phyloP scores from a whole-genome alignment of 192 early-diverging fungal species.

The Haplosporangium gracile region DNA sequence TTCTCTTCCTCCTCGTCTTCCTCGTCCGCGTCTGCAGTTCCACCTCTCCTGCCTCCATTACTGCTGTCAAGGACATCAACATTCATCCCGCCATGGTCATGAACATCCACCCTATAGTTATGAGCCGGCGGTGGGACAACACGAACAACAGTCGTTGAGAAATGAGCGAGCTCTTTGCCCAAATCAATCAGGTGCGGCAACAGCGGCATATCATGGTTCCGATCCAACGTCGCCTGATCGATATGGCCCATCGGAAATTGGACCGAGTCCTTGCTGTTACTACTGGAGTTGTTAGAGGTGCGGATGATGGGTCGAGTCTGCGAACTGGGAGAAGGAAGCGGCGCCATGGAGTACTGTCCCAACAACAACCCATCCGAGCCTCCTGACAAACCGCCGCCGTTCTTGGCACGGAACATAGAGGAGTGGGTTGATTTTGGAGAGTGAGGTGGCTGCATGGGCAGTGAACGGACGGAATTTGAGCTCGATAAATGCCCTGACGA shows the following conservation, averaged over 20 bases:
- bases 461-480: constrained; percentile 35
- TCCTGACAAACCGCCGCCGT: not conserved
- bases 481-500: constrained; percentile 20
- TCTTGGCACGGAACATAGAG: constrained; percentile 30
- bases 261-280: constrained; percentile 1
- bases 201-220: constrained; percentile 36
- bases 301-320: not conserved
- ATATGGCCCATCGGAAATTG: constrained; percentile 10
- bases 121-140: constrained; percentile 11
- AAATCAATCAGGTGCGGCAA: constrained; percentile 50
- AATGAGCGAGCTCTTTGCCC: constrained; percentile 42
- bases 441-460: constrained; percentile 16
- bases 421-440: constrained; percentile 34
- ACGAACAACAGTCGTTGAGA: constrained; percentile 36
- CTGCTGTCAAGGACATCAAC: not conserved
- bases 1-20: constrained; percentile 9
- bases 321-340: constrained; percentile 26
- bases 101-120: not conserved
- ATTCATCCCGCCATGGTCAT: not conserved
- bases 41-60: not conserved
- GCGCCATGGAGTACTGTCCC: not conserved
- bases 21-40: not conserved
- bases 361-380: not conserved
- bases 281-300: not conserved
- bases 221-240: constrained; percentile 14